Evolutionary conservation across 169 alveolate species (phyloP).

Genomic region (Plasmodium gaboni): DNA sequence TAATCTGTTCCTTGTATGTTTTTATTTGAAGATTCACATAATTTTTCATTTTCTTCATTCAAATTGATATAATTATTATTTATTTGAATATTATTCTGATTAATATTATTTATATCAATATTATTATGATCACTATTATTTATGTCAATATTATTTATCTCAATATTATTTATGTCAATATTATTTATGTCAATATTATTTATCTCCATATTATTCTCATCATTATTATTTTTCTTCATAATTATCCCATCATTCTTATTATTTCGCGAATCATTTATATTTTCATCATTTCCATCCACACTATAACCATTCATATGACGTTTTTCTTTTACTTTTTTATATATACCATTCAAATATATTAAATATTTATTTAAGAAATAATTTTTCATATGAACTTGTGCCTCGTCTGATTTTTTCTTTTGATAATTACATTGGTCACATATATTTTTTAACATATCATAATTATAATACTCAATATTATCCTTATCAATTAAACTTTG

Average conservation of each 20-base stretch:
- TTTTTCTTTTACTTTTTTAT: neutral
- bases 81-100: neutral
- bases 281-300: neutral
- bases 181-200: neutral
- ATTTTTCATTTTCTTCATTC: neutral
- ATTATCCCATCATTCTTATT: neutral
- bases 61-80: neutral
- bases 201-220: neutral
- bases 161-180: neutral
- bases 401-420: constrained; percentile 86
- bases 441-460: constrained; percentile 74
- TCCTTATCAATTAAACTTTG: constrained; percentile 35
- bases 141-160: neutral
- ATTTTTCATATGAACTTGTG: constrained; percentile 84
- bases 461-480: constrained; percentile 28
- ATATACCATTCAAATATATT: constrained; percentile 51
- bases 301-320: neutral
- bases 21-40: neutral
- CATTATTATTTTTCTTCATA: neutral
- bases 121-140: neutral
- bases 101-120: neutral
- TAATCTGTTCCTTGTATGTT: neutral
- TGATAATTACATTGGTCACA: constrained; percentile 87
- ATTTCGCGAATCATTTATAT: neutral
- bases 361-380: constrained; percentile 84